Conservation (phyloP, 2,329 filamentous ascomycete species). For the Monosporascus ibericus region DNA sequence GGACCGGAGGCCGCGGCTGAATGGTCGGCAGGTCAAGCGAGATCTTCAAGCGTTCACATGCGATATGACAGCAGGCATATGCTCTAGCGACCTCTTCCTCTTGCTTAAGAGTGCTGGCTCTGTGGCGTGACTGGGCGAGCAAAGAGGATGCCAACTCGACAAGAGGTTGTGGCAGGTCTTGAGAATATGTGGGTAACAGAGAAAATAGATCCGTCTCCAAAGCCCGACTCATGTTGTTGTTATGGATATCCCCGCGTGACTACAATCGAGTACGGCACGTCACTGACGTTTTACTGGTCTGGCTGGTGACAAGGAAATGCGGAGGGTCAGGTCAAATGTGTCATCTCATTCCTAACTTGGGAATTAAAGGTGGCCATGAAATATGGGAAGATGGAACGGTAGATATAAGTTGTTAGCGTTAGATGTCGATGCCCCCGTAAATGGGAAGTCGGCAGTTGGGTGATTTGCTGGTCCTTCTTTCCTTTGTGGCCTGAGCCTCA, state of each 20-base stretch:
- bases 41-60: conserved; percentile 78
- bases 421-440: too few species aligned
- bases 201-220: conserved; percentile 68
- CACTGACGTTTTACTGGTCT: not conserved
- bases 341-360: too few species aligned
- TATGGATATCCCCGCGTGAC: not conserved
- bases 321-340: too few species aligned
- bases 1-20: conserved; percentile 68
- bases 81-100: conserved; percentile 83
- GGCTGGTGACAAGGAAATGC: not conserved
- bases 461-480: too few species aligned
- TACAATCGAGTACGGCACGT: not conserved
- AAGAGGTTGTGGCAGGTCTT: conserved; percentile 61
- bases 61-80: conserved; percentile 82
- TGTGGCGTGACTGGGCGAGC: conserved; percentile 72
- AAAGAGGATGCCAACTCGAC: conserved; percentile 66
- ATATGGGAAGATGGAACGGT: too few species aligned
- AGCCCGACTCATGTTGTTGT: conserved; percentile 59
- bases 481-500: too few species aligned
- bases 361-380: too few species aligned
- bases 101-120: conserved; percentile 69
- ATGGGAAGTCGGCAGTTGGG: too few species aligned
- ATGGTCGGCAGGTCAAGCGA: conserved; percentile 71
- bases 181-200: conserved; percentile 66
- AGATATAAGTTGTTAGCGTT: too few species aligned